Percentiles rank a stretch among this genome's conserved stretches.
These are phyloP conservation scores for Dryadomyces sulphureus DNA, from an alignment of 2,329 filamentous ascomycete species.

Conservation along the genomic window DNA sequence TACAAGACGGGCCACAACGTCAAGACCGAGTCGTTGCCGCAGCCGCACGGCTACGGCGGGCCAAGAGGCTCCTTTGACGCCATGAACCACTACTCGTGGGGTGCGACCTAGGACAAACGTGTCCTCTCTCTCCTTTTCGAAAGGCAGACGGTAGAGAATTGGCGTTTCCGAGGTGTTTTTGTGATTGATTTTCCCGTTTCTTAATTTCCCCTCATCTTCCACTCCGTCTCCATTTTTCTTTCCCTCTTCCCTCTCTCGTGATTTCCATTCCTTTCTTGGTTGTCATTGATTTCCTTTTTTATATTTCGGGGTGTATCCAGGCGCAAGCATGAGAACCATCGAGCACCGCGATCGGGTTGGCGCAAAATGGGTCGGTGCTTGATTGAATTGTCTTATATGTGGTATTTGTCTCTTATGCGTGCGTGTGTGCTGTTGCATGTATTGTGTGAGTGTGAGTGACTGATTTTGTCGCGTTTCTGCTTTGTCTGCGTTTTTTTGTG, in stretches of 20 bases:
- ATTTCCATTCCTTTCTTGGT: slow-evolving; percentile 1
- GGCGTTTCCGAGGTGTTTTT: not conserved
- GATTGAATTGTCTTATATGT: slow-evolving; percentile 1
- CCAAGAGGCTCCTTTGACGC: slow-evolving; percentile 30
- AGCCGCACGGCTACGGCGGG: slow-evolving; percentile 25
- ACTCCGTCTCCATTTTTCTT: not conserved
- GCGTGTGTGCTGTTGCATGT: not conserved
- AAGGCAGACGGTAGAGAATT: not conserved
- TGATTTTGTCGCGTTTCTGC: not conserved
- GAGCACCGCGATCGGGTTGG: slow-evolving; percentile 13
- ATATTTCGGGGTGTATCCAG: slow-evolving; percentile 2
- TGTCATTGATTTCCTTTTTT: not conserved
- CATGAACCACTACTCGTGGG: slow-evolving; percentile 45
- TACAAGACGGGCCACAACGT: slow-evolving; percentile 26
- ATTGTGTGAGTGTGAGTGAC: not conserved
- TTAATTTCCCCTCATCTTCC: not conserved
- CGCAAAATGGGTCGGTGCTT: slow-evolving; percentile 11
- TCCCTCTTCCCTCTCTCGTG: not conserved
- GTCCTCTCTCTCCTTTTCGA: too few relatives aligned
- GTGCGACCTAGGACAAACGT: slow-evolving; percentile 28
- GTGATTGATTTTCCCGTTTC: not conserved
- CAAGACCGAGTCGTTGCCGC: slow-evolving; percentile 20
- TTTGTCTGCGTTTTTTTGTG: not conserved
- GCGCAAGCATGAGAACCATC: slow-evolving; percentile 11
- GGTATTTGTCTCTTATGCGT: not conserved